Evolutionary conservation across 2,329 filamentous ascomycete species (phyloP), one percentile per base, ranked within the genome.

Genomic region (Botrytis aclada): DNA sequence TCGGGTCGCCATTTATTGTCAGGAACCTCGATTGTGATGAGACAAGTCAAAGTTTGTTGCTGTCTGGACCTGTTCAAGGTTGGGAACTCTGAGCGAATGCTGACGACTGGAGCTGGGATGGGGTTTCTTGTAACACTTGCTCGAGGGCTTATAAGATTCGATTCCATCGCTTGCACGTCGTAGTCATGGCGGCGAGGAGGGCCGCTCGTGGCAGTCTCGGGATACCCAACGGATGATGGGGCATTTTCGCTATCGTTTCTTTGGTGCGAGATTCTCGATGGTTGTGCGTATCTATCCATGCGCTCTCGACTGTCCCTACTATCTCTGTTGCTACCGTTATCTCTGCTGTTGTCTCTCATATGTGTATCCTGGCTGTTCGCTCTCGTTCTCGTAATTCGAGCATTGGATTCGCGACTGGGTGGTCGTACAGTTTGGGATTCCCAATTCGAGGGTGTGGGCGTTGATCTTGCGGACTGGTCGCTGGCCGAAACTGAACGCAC

Each of bases 91-190:
- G 95, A 98, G 74, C 95, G 93, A 65, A 99, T 92, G 0, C 93
- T 97, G n/a, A 99, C 94, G 0, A 89, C 92, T 0, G 96, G 96
- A 9, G 94, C 86, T 1, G 96, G 95, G 73, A 98, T 98, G 0
- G 94, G 94, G 77, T 97, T 97, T 78, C 92, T 93, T 16, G 90
- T 87, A 32, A 92, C 81, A 69, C 84, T 87, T 9, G 87, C 83
- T 54, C 92, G 90, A 9, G 94, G 92, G 82, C 90, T 94, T 76
- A 89, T 88, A 29, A 97, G 86, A 47, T 90, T 92, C 0, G 93
- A 93, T 82, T 98, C 95, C 93, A 98, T 97, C 5, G 95, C 94
- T 81, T 98, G 95, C 25, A 97, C 89, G 80, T 98, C 96, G 80
- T 97, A 98, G 81, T 98, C 95, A 80, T 98, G 94, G 72, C 92